Evolutionary conservation across 306 rosid genomes (phyloP).

Genomic region (Cucurbita maxima): DNA sequence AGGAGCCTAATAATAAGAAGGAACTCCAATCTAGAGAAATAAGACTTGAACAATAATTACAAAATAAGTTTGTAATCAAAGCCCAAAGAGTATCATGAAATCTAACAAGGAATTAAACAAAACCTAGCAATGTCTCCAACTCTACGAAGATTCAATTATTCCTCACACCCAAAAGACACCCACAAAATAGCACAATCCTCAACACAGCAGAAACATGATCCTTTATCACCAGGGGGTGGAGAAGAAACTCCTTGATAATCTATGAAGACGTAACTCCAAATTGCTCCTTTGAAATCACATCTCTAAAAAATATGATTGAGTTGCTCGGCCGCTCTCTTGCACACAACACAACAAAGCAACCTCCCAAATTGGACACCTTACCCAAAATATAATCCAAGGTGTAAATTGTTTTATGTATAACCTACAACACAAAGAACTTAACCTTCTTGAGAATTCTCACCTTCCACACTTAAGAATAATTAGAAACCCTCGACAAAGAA

Average conservation of each 20-base stretch:
- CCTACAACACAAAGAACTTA: not conserved
- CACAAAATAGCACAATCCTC: no score
- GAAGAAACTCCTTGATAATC: no score
- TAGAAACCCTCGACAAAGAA: no score
- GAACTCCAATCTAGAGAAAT: not conserved
- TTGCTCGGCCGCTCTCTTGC: not conserved
- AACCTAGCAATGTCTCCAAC: not conserved
- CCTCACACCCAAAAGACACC: no score
- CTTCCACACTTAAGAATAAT: not conserved
- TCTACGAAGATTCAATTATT: no score
- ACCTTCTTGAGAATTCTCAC: not conserved
- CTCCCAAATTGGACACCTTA: not conserved
- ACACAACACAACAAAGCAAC: not conserved
- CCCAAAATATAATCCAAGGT: not conserved
- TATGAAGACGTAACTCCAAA: not conserved
- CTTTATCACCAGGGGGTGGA: no score
- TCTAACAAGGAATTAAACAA: no score
- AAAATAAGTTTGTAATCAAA: no score
- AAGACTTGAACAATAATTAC: not conserved
- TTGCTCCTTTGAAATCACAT: not conserved
- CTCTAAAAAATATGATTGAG: not conserved
- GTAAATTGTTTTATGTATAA: not conserved
- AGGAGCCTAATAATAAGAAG: not conserved
- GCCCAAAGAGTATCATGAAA: not conserved
- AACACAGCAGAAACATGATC: no score